A percentile compares a stretch with the other conserved stretches of the same genome.
These are phyloP conservation scores for Hyaloscypha hepaticicola DNA, from an alignment of 495 filamentous ascomycete genomes.

Conservation along the genomic window DNA sequence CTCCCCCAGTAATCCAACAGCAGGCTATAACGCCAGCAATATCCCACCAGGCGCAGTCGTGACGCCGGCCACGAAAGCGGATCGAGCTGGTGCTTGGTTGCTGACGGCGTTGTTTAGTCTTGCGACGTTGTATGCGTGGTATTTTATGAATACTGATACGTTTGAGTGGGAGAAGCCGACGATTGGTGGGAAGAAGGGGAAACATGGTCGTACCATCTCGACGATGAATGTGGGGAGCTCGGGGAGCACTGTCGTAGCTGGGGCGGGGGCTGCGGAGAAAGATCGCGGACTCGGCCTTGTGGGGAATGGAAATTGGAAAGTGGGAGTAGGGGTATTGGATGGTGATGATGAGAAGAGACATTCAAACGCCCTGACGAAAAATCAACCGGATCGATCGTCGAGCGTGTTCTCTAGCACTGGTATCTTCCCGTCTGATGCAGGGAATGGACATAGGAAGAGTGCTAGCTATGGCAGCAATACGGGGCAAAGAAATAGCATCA, in stretches of 20 bases:
- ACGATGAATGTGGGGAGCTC: too few species aligned
- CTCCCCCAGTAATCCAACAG: conserved; percentile 67
- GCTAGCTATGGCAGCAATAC: not conserved
- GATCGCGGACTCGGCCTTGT: too few species aligned
- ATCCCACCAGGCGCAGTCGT: conserved; percentile 22
- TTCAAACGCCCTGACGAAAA: not conserved
- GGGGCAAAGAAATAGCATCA: not conserved
- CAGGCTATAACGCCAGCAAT: conserved; percentile 45
- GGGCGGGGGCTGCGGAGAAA: not conserved
- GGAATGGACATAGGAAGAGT: not conserved
- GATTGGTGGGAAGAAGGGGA: not conserved
- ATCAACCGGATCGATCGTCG: not conserved
- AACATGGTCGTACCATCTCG: not conserved
- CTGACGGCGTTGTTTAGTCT: conserved; percentile 45
- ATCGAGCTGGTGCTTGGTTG: conserved; percentile 60
- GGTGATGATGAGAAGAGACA: too few species aligned
- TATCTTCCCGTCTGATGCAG: too few species aligned
- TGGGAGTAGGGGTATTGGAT: too few species aligned
- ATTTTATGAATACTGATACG: conserved; percentile 16
- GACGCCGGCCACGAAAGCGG: conserved; percentile 44
- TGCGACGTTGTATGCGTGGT: not conserved
- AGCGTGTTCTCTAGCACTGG: not conserved
- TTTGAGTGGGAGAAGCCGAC: conserved; percentile 9
- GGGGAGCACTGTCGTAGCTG: not conserved
- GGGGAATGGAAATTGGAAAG: not conserved